Evolutionary conservation across 2,329 filamentous ascomycete species (phyloP).

Genomic region (Alternaria metachromatica): DNA sequence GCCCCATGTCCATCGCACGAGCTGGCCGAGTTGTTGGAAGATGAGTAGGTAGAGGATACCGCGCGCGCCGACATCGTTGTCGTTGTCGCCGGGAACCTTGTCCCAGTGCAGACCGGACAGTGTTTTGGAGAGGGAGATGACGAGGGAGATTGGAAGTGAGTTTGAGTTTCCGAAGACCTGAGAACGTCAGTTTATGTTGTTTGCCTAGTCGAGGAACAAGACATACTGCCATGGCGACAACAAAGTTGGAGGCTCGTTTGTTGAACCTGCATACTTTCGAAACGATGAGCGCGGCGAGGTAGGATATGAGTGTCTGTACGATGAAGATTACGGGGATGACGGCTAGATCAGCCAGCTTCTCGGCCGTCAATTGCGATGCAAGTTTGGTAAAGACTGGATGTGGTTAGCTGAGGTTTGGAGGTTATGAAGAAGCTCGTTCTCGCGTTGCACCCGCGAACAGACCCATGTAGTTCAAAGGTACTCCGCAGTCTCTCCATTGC

Average conservation of each 20-base stretch:
- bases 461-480: not conserved
- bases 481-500: not conserved
- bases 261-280: slow-evolving; percentile 80
- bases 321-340: slow-evolving; percentile 96
- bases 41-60: slow-evolving; percentile 96
- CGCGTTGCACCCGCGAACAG: not conserved
- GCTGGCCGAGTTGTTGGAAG: slow-evolving; percentile 95
- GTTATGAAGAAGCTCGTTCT: not conserved
- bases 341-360: slow-evolving; percentile 86
- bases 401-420: slow-evolving; percentile 9
- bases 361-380: slow-evolving; percentile 88
- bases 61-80: slow-evolving; percentile 90
- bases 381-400: slow-evolving; percentile 89
- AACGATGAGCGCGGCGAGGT: slow-evolving; percentile 73
- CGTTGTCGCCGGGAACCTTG: slow-evolving; percentile 87
- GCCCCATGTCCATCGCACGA: slow-evolving; percentile 97
- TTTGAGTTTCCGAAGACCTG: slow-evolving; percentile 97
- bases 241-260: slow-evolving; percentile 88
- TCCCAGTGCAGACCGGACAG: slow-evolving; percentile 93
- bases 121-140: slow-evolving; percentile 91
- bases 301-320: slow-evolving; percentile 87
- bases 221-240: slow-evolving; percentile 87
- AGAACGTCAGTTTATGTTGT: slow-evolving; percentile 20
- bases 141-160: slow-evolving; percentile 93
- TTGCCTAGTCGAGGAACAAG: slow-evolving; percentile 6